Evolutionary conservation across 768 basidiomycete genomes (phyloP).

Genomic region (Panaeolus papilionaceus): DNA sequence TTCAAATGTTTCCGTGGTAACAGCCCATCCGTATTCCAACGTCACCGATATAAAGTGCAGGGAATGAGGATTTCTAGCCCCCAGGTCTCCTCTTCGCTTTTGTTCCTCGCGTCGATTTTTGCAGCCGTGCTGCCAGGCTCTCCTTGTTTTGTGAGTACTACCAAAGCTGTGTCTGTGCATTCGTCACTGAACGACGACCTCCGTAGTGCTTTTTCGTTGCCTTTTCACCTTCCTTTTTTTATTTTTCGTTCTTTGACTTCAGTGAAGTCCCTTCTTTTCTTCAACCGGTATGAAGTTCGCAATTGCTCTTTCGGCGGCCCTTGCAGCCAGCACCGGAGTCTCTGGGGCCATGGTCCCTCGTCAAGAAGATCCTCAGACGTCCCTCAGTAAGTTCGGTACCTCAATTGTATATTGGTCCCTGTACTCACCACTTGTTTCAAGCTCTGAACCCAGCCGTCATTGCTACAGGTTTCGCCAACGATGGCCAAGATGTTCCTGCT

Average conservation of each 20-base stretch:
- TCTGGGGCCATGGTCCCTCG: slow-evolving; percentile 36
- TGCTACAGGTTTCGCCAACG: slow-evolving; percentile 52
- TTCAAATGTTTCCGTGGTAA: slow-evolving; percentile 17
- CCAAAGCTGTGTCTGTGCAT: too few relatives aligned
- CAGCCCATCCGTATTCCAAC: slow-evolving; percentile 11
- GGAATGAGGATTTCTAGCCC: slow-evolving; percentile 21
- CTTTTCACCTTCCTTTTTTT: slow-evolving; percentile 25
- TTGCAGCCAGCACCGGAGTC: slow-evolving; percentile 42
- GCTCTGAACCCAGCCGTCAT: slow-evolving; percentile 60
- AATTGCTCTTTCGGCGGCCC: slow-evolving; percentile 42
- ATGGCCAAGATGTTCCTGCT: slow-evolving; percentile 51
- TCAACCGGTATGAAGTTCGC: slow-evolving; percentile 58
- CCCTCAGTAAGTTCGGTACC: slow-evolving; percentile 39
- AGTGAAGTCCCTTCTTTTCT: slow-evolving; percentile 45
- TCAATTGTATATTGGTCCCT: neutral
- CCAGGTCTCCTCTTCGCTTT: slow-evolving; percentile 33
- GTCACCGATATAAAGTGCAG: slow-evolving; percentile 28
- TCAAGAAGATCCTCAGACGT: slow-evolving; percentile 49
- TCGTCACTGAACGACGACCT: neutral
- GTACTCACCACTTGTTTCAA: slow-evolving; percentile 23
- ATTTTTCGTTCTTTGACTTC: slow-evolving; percentile 45
- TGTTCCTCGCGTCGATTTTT: slow-evolving; percentile 33
- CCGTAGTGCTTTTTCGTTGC: neutral
- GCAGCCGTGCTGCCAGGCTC: slow-evolving; percentile 64
- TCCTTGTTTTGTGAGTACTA: slow-evolving; percentile 21